Evolutionary conservation across 495 filamentous ascomycete genomes (phyloP).

Genomic region (Hypoxylon rickii): DNA sequence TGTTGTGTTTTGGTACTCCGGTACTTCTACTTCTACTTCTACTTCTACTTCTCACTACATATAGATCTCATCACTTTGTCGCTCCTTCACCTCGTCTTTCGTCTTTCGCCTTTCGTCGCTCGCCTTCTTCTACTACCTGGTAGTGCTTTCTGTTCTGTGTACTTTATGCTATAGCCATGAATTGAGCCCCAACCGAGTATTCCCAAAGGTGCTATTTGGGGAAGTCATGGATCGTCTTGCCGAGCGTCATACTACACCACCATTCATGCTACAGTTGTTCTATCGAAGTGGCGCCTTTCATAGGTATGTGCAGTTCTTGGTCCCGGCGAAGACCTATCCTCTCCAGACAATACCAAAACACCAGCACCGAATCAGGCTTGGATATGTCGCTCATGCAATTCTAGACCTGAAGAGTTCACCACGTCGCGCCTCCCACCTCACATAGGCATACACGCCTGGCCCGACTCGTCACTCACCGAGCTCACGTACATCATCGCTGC

Average conservation of each 20-base stretch:
- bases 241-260: conserved; percentile 66
- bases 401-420: conserved; percentile 70
- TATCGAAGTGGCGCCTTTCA: conserved; percentile 76
- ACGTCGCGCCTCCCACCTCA: conserved; percentile 62
- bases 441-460: conserved; percentile 88
- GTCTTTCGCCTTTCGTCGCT: no score
- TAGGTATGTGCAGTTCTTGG: conserved; percentile 50
- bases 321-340: background rate
- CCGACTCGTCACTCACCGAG: conserved; percentile 79
- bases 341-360: background rate
- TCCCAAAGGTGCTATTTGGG: conserved; percentile 20
- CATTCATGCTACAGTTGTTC: conserved; percentile 91
- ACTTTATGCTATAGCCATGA: no score
- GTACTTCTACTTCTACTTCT: no score
- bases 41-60: no score
- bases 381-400: background rate
- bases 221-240: conserved; percentile 55
- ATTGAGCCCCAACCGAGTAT: conserved; percentile 11
- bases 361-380: background rate
- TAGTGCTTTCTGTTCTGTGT: no score
- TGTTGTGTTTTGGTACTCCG: no score
- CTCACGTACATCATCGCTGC: conserved; percentile 67
- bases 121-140: no score
- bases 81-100: no score
- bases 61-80: no score